These are phyloP conservation scores for Tilletia horrida DNA, from an alignment of 1,284 basidiomycete species.

Conservation along the genomic window DNA sequence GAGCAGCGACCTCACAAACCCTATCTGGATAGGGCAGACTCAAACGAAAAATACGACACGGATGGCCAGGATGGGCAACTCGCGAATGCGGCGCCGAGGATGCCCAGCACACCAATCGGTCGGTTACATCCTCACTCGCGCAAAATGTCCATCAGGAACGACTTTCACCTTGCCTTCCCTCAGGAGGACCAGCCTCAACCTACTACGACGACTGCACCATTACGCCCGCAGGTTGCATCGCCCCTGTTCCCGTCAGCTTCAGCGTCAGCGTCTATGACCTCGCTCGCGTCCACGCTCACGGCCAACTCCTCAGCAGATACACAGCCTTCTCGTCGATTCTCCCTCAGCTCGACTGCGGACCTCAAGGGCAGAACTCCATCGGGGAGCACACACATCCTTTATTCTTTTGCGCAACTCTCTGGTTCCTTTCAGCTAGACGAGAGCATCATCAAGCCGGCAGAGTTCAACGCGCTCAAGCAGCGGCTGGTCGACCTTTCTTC, in stretches of 20 bases:
- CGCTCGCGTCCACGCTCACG: not conserved
- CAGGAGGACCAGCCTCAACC: not conserved
- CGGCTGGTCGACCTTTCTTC: slow-evolving; percentile 18
- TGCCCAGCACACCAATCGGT: slow-evolving; percentile 8
- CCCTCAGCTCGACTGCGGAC: slow-evolving; percentile 2
- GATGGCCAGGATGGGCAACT: not conserved
- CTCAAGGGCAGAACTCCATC: slow-evolving; percentile 28
- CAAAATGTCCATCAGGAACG: slow-evolving; percentile 35
- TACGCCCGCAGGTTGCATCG: not conserved
- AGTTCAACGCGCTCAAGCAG: slow-evolving; percentile 56
- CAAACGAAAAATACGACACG: not conserved
- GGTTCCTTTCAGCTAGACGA: slow-evolving; percentile 64
- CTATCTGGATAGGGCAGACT: not conserved
- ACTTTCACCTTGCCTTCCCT: slow-evolving; percentile 12
- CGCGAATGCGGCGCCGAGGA: not conserved
- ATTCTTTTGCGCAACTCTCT: slow-evolving; percentile 78
- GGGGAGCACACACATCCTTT: slow-evolving; percentile 71
- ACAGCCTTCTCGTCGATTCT: not conserved
- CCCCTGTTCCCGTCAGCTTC: not conserved
- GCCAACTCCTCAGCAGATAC: not conserved
- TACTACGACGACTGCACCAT: too few species aligned
- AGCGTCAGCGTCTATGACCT: slow-evolving; percentile 1
- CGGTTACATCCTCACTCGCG: slow-evolving; percentile 45
- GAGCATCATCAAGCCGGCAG: slow-evolving; percentile 55
- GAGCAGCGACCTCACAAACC: not conserved